These are phyloP conservation scores for Epichloe gansuensis DNA, from an alignment of 2,329 filamentous ascomycete species.

Conservation along the genomic window DNA sequence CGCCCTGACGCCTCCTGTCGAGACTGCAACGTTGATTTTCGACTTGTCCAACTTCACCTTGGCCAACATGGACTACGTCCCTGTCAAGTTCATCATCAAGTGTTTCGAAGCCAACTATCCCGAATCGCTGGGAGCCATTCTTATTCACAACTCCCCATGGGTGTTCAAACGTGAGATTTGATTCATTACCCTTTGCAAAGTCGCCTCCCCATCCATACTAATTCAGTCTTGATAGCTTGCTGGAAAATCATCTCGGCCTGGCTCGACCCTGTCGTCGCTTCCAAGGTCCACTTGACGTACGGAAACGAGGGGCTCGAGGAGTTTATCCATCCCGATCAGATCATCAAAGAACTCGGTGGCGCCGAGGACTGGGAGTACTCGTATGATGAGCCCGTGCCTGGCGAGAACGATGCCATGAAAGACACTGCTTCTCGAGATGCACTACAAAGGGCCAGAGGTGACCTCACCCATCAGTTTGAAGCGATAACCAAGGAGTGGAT, in stretches of 20 bases:
- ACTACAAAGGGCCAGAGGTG: slow-evolving; percentile 37
- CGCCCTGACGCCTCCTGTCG: slow-evolving; percentile 7
- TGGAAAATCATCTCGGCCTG: slow-evolving; percentile 60
- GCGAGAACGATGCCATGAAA: slow-evolving; percentile 47
- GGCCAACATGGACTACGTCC: slow-evolving; percentile 65
- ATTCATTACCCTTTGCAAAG: too few relatives aligned
- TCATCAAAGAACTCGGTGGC: slow-evolving; percentile 46
- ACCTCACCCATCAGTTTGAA: slow-evolving; percentile 46
- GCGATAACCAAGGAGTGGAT: slow-evolving; percentile 49
- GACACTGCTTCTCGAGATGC: slow-evolving; percentile 29
- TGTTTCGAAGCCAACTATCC: slow-evolving; percentile 71
- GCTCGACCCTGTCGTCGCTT: slow-evolving; percentile 63
- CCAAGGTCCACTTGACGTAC: slow-evolving; percentile 60
- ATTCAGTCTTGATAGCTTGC: slow-evolving; percentile 13
- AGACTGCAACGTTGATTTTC: slow-evolving; percentile 41
- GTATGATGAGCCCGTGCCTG: slow-evolving; percentile 47
- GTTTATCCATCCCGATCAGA: slow-evolving; percentile 50
- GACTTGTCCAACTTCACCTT: slow-evolving; percentile 61
- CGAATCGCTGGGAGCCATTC: slow-evolving; percentile 56
- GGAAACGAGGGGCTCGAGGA: slow-evolving; percentile 47
- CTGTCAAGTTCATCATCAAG: slow-evolving; percentile 69
- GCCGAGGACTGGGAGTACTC: slow-evolving; percentile 53
- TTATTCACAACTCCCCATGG: slow-evolving; percentile 67
- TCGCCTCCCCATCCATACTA: neutral
- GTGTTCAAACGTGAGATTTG: slow-evolving; percentile 39